Base-by-base conservation (phyloP, 768 basidiomycete genomes). In the Asterophora lycoperdoides region DNA sequence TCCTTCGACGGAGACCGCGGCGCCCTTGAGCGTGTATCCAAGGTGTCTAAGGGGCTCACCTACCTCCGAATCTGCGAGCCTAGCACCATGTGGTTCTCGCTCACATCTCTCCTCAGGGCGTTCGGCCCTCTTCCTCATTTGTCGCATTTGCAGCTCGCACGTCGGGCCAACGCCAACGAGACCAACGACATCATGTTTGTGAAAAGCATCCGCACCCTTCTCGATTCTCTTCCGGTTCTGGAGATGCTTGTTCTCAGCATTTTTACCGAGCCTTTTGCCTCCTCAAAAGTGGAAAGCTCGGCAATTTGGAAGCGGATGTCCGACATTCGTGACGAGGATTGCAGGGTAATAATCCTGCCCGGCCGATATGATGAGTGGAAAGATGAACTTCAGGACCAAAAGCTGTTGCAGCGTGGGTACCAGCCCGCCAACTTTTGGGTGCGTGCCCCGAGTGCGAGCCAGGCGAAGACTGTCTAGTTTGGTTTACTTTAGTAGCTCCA, bases 41-140 rank as follows among this genome's bases (percentile, higher is more conserved):
- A 14, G 33, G 32, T 38, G 15, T 61, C 58, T 6, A 46, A 53
- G 42, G 54, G 63, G 35, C 51, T 72, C 36, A 67, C 69, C 3
- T 68, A 67, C 53, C 65, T 75, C 3, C 65, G 70, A 8, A 60
- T 74, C 47, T 68, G 67, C 33, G 70, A 73, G 52, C 72, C 72
- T 1, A 57, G 66, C 28, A 62, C 65, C 42, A 52, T 54, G 10
- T 73, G 71, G 70, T 53, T 60, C 35, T 65, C 68, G 5, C 73
- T 71, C 1, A 54, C 54, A 20, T 53, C 62, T 17, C 67, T 71
- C 23, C 56, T 73, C 30, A 53, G 48, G 6, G 54, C 62, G 15
- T 68, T 73, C 41, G 68, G 67, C 4, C 32, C 58, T n/a, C 61
- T 69, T 4, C 67, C 67, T 1, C 52, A 65, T 20, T 64, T 76